Base-by-base conservation (phyloP, 768 basidiomycete genomes). In the Coprinellus micaceus region DNA sequence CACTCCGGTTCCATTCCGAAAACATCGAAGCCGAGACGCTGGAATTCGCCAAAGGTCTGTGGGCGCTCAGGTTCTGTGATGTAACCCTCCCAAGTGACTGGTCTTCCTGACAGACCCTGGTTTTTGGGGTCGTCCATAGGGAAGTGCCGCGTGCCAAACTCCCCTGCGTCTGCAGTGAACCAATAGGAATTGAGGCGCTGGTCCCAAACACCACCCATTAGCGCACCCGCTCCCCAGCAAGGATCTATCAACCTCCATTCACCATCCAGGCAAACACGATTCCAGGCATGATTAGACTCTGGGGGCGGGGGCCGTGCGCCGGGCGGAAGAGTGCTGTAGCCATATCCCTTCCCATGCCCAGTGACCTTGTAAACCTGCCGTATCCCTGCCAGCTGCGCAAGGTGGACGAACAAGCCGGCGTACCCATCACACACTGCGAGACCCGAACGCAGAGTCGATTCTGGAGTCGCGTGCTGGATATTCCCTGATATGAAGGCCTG, bases 341-440 rank as follows among this genome's bases (percentile, higher is more conserved):
- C 78, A 33, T 71, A 68, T 21, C 79, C 78, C 60, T 81, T 79
- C 12, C 78, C 79, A 52, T 79, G 77, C 12, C 78, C 79, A 25
- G 68, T 64, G 3, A 79, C 73, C 48, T 73, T 75, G 52, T 73
- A 65, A 5, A 67, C 73, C 24, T 45, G 22, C 53, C 76, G 71
- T 33, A 79, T 62, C 6, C 75, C 76, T 9, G 72, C 70, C 11
- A 63, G 58, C 53, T 72, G 67, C n/a, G 74, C 73, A 17, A 81
- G 68, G 44, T 63, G 61, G 45, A 67, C 60, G 60, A 77, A 81
- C 25, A 81, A 61, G 3, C 75, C 77, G 3, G 78, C 75, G 60
- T 79, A 79, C 17, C 79, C 79, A 50, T 77, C 78, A 57, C 79
- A 81, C 10, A 79, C 78, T 29, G 78, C 79, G 4, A 78, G 64